Evolutionary conservation across 2,329 filamentous ascomycete species (phyloP), one percentile per base, ranked within the genome.

Genomic region (Tricladium varicosporioides): DNA sequence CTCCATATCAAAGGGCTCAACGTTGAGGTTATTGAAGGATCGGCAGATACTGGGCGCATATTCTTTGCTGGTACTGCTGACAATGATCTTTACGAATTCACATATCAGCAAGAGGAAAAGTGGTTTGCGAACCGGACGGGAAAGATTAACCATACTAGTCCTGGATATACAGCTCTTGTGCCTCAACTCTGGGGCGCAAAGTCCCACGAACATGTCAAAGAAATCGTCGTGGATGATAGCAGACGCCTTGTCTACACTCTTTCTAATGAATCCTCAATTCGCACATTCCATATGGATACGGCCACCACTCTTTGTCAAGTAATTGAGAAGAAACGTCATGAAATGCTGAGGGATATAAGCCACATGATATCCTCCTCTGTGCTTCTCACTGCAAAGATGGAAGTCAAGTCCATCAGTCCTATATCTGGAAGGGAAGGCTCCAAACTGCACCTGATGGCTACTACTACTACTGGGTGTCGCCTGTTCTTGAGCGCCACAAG

Each of bases 31-130:
- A 92, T 99, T 64, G 86, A 86, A 18, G 91, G 89, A 14, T 94
- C 92, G 0, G 74, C 77, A 2, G 85, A 87, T 16, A 88, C 85
- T 18, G 95, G 95, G 8, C 89, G 94, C 60, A 94, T 99, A 63
- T 99, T 99, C 78, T 96, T 97, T 69, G 87, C 89, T 44, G 91
- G 92, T 40, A 82, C 81, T 51, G 82, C 80, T 51, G 90, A 93
- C 63, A 91, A 91, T 62, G 92, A 97, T 66, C 85, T 99, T 48
- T 91, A 94, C 71, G 94, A 99, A 74, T 82, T 99, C 53, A 92
- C 89, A 65, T 99, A 99, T 71, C 93, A 97, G 73, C 92, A 96
- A 69, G 92, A 97, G 72, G 94, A 99, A 74, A 88, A 89, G 66
- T 99, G 94, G 94, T 99, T 99, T 70, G 88, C 89, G 53, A 92